Base-by-base conservation (phyloP, 257 asterid genomes). In the Nicotiana tomentosiformis region DNA sequence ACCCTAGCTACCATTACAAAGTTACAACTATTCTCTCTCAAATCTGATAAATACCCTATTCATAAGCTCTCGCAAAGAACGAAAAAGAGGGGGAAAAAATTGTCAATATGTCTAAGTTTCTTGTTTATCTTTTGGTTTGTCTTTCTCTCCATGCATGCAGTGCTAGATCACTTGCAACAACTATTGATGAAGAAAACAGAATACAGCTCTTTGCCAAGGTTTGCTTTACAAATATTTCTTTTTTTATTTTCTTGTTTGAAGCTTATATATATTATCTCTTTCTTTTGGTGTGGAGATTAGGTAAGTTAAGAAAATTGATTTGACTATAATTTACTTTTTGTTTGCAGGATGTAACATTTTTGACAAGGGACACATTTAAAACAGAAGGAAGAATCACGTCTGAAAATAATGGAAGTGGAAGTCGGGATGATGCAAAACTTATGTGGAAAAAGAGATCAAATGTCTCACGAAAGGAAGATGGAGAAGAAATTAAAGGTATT, bases 71-170 rank as follows among this genome's bases (percentile, higher is more conserved):
- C 83, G 18, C 2, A 55, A 82, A 11, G 51, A 9, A 7, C 33
- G 14, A 53, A 17, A n/a, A 72, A 5, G 20, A 30, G 23, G 30
- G 79, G 57, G 1, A 23, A 49, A 64, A 14, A 5, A 18, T 61
- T 23, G 7, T 66, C 66, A 78, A 57, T 33, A 89, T 87, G 95
- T 83, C 87, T 85, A 70, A 82, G 35, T 82, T 90, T 30, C 69
- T 88, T 72, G 80, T 62, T 80, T 86, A 32, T 69, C 62, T 92
- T 30, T 83, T 90, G 32, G 65, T 90, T 4, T 87, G 55, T 87
- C 67, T 90, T 53, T 85, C 43, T 81, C 51, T 91, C 84, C 96
- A 90, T 93, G 88, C 96, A 91, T 88, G 93, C 93, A 88, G 90
- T 51, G 94, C 91, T 14, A 84, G 95, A 80, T 89, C 84, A 43